These are phyloP conservation scores for Crithidia fasciculata DNA, from an alignment of 208 protist species.

Conservation along the genomic window DNA sequence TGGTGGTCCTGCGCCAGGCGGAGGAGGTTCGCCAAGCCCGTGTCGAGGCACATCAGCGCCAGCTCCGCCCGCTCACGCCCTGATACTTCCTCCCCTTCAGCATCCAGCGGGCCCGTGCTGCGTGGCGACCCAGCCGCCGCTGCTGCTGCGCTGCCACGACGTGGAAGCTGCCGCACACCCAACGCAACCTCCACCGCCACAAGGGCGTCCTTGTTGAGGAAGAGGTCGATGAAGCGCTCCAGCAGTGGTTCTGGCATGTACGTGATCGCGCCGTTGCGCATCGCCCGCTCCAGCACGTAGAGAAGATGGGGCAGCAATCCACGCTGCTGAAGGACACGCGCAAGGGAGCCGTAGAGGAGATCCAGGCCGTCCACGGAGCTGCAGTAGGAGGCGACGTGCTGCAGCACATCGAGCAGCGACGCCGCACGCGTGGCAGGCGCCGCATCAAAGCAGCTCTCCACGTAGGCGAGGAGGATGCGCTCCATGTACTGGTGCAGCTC, in stretches of 20 bases:
- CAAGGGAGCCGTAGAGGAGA: conserved; percentile 62
- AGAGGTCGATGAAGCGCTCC: conserved; percentile 57
- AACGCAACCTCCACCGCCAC: conserved; percentile 28
- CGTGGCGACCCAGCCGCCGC: no score
- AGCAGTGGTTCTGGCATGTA: conserved; percentile 63
- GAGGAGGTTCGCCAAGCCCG: conserved; percentile 46
- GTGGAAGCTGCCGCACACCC: conserved; percentile 4
- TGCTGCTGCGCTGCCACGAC: no score
- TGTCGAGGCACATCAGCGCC: conserved; percentile 63
- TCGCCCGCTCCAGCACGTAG: conserved; percentile 47
- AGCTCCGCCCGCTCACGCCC: conserved; percentile 48
- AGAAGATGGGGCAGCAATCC: conserved; percentile 32
- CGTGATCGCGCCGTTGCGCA: conserved; percentile 50
- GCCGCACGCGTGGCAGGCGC: not conserved
- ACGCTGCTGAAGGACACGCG: conserved; percentile 37
- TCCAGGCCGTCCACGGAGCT: conserved; percentile 50
- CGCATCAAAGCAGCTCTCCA: conserved; percentile 17
- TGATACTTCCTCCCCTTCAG: not conserved
- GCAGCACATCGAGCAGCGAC: conserved; percentile 14
- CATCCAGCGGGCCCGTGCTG: no score
- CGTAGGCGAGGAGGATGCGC: conserved; percentile 45
- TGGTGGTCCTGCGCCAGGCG: conserved; percentile 48
- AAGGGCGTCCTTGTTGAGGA: conserved; percentile 24
- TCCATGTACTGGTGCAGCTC: conserved; percentile 58
- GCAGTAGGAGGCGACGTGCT: conserved; percentile 51